A percentile compares a stretch with the other conserved stretches of the same genome.
Conservation (phyloP, 1,284 basidiomycete species). For the Ganoderma sinense region DNA sequence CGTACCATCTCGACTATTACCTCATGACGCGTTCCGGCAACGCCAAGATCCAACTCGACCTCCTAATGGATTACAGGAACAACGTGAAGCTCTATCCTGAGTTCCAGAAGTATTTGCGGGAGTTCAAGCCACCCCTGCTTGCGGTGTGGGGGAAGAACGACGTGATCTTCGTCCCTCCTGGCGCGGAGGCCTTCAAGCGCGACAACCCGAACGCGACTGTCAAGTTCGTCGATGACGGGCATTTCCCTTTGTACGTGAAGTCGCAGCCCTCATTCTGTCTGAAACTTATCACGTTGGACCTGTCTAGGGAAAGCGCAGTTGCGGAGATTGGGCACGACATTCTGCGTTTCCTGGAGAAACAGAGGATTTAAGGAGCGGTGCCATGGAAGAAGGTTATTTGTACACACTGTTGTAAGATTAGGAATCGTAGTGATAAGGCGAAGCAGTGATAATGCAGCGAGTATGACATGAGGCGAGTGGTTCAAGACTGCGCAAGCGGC, state of each 20-base stretch:
- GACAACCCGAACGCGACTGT: slow-evolving; percentile 49
- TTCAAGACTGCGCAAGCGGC: neutral
- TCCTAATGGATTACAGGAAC: slow-evolving; percentile 52
- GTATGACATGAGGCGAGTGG: neutral
- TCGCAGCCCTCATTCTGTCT: neutral
- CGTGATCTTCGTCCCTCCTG: slow-evolving; percentile 49
- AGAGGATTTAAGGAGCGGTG: slow-evolving; percentile 1
- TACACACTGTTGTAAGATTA: neutral
- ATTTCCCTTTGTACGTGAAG: slow-evolving; percentile 52
- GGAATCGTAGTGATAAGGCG: neutral
- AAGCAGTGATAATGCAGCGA: neutral
- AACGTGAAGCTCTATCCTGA: slow-evolving; percentile 53
- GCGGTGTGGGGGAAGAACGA: slow-evolving; percentile 59
- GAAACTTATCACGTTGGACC: neutral
- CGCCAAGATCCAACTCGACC: slow-evolving; percentile 48
- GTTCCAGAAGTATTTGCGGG: slow-evolving; percentile 53
- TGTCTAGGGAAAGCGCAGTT: slow-evolving; percentile 9
- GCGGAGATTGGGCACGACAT: slow-evolving; percentile 3
- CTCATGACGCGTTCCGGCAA: slow-evolving; percentile 48
- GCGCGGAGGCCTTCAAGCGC: slow-evolving; percentile 52
- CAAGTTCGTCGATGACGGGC: slow-evolving; percentile 51
- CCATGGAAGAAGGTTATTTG: neutral
- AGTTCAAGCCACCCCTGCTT: slow-evolving; percentile 48
- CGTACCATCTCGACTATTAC: slow-evolving; percentile 51
- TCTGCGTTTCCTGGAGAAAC: neutral